These are phyloP conservation scores for Candida wancherniae DNA, from an alignment of 805 yeast species.

Conservation along the genomic window DNA sequence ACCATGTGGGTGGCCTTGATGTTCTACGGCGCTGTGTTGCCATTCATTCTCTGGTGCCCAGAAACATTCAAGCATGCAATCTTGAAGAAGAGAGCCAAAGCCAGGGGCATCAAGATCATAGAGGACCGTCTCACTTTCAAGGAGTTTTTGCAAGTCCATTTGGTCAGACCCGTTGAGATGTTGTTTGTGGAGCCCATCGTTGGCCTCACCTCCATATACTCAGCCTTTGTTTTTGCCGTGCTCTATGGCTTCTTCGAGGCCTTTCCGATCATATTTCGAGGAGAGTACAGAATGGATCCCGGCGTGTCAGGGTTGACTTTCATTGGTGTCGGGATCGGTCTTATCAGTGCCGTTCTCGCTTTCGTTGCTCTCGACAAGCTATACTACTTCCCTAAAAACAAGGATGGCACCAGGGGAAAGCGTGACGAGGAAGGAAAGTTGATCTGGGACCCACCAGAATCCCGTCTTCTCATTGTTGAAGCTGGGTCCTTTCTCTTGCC, in stretches of 20 bases:
- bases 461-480: constrained; percentile 54
- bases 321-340: constrained; percentile 67
- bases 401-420: constrained; percentile 56
- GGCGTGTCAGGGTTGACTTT: constrained; percentile 70
- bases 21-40: constrained; percentile 16
- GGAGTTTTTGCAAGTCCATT: constrained; percentile 44
- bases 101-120: constrained; percentile 50
- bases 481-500: constrained; percentile 67
- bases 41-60: constrained; percentile 13
- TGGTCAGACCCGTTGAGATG: constrained; percentile 65
- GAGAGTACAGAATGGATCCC: constrained; percentile 51
- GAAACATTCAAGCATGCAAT: constrained; percentile 18
- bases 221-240: constrained; percentile 73
- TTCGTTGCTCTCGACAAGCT: constrained; percentile 48
- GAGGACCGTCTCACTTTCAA: constrained; percentile 33
- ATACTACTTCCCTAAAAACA: constrained; percentile 50
- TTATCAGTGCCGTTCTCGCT: constrained; percentile 49
- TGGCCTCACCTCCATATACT: constrained; percentile 59
- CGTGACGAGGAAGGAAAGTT: constrained; percentile 55
- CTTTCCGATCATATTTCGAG: constrained; percentile 67
- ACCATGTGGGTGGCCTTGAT: constrained; percentile 19
- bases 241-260: constrained; percentile 79
- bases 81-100: constrained; percentile 25
- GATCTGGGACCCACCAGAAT: constrained; percentile 55
- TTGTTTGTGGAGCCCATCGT: constrained; percentile 72